Conservation (phyloP, 352 stramenopile species). For the Phytopythium ostracodes region DNA sequence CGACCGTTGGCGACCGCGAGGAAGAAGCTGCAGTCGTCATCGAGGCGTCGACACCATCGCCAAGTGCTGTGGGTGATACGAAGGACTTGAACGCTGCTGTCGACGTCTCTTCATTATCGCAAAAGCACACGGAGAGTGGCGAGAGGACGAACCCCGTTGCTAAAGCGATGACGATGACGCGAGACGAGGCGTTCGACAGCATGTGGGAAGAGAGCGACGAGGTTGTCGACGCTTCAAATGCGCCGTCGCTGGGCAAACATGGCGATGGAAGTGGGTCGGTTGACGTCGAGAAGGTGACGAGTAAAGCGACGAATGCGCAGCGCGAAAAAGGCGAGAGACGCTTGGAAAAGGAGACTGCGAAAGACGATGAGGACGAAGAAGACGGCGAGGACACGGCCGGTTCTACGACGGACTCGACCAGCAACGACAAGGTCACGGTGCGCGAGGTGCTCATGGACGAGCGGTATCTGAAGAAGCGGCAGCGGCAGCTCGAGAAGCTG, state of each 20-base stretch:
- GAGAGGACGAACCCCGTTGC: not conserved
- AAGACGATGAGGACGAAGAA: slow-evolving; percentile 27
- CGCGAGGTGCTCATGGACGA: slow-evolving; percentile 66
- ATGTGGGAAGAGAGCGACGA: slow-evolving; percentile 67
- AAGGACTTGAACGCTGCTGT: no score
- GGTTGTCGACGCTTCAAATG: slow-evolving; percentile 13
- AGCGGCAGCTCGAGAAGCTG: slow-evolving; percentile 73
- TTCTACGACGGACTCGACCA: slow-evolving; percentile 5
- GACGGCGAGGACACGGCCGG: slow-evolving; percentile 23
- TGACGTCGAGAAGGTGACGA: not conserved
- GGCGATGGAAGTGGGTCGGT: not conserved
- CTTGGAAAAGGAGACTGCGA: slow-evolving; percentile 9
- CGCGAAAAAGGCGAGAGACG: not conserved
- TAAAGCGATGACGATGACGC: slow-evolving; percentile 30
- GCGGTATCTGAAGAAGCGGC: slow-evolving; percentile 69
- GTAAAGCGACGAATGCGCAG: not conserved
- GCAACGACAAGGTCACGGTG: slow-evolving; percentile 11
- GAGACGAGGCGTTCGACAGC: slow-evolving; percentile 78
- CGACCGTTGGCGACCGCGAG: no score
- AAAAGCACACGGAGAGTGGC: no score
- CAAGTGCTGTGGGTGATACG: no score
- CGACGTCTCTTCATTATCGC: no score
- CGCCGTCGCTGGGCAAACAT: not conserved
- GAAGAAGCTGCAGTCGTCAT: not conserved
- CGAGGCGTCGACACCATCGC: not conserved